Evolutionary conservation across 1,284 basidiomycete species (phyloP), one percentile per base, ranked within the genome.

Genomic region (Salmacisia buchloeana): DNA sequence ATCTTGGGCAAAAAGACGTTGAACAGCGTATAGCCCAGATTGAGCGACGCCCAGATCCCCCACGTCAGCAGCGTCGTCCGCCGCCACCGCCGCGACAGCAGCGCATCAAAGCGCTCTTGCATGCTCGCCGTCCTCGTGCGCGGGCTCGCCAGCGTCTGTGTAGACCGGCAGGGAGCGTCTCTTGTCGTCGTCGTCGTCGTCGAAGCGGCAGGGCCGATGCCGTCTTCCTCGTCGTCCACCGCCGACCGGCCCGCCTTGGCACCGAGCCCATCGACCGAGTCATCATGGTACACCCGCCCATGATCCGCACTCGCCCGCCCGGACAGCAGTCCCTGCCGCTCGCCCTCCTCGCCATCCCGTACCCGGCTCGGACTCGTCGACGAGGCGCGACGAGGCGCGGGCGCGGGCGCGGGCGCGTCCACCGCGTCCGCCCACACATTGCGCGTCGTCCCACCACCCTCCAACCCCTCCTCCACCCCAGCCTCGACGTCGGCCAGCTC

Each of bases 1-100:
- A 94, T 84, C 73, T 92, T 92, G 0, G 94, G 94, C 23, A 97
- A 84, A 80, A 89, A 97, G 13, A 96, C 92, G 76, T 97, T 98
- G 83, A 97, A 97, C 87, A 94, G 94, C 6, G 91, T 97, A 76
- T 87, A 93, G 1, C 88, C 92, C 89, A 75, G 59, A 59, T 66
- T 67, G 66, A 64, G 69, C 29, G 71, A 66, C 9, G 72, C 72
- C 77, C 77, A 79, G 43, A 78, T 73, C 49, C 67, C 61, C 76
- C 76, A 79, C 43, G 74, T 65, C 38, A 96, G 82, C 58, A 92
- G 57, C 25, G 93, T 93, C 58, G 89, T 94, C 67, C 84, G 82
- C 57, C 87, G 80, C 92, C 93, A 96, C 75, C 91, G 86, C 0
- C 89, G 88, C 15, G 85, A 82, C 36, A 97, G 85, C 27, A 97